Conservation (phyloP, 2,329 filamentous ascomycete genomes). For the Colletotrichum euphorbiae region DNA sequence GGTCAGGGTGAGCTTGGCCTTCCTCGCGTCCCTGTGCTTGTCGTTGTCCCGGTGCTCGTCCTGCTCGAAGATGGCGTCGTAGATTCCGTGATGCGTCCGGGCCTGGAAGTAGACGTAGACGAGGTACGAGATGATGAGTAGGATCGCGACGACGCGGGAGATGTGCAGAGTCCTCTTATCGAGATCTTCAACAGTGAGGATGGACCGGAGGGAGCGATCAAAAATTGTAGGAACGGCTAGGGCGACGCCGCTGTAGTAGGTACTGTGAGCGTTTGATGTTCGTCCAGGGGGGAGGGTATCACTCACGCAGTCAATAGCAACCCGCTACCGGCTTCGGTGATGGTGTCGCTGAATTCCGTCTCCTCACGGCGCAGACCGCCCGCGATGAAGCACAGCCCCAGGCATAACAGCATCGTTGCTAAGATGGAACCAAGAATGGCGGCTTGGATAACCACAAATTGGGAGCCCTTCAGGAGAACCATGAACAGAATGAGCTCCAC, state of each 20-base stretch:
- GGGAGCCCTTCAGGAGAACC: constrained; percentile 69
- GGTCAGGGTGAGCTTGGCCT: constrained; percentile 78
- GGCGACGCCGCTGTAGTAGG: constrained; percentile 48
- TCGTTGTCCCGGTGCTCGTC: constrained; percentile 78
- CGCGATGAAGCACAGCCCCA: constrained; percentile 83
- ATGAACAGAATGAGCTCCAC: constrained; percentile 89
- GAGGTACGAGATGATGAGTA: constrained; percentile 76
- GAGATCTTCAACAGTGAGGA: constrained; percentile 52
- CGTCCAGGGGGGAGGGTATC: constrained; percentile 41
- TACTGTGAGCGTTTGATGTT: neutral
- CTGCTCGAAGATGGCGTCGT: constrained; percentile 76
- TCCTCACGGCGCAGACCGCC: constrained; percentile 77
- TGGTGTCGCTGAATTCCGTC: constrained; percentile 77
- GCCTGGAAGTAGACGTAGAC: constrained; percentile 80
- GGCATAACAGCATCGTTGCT: constrained; percentile 82
- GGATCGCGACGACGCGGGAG: constrained; percentile 76
- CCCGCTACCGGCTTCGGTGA: constrained; percentile 83
- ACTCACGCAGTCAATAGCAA: constrained; percentile 82
- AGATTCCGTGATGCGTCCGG: constrained; percentile 81
- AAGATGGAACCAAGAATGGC: constrained; percentile 87
- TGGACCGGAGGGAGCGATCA: constrained; percentile 54
- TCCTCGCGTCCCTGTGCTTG: constrained; percentile 67
- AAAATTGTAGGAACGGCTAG: constrained; percentile 66
- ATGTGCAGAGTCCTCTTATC: constrained; percentile 68
- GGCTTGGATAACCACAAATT: constrained; percentile 81